phyloP scores from a whole-genome alignment of 768 basidiomycete genomes.

The Leccinellum luteum region DNA sequence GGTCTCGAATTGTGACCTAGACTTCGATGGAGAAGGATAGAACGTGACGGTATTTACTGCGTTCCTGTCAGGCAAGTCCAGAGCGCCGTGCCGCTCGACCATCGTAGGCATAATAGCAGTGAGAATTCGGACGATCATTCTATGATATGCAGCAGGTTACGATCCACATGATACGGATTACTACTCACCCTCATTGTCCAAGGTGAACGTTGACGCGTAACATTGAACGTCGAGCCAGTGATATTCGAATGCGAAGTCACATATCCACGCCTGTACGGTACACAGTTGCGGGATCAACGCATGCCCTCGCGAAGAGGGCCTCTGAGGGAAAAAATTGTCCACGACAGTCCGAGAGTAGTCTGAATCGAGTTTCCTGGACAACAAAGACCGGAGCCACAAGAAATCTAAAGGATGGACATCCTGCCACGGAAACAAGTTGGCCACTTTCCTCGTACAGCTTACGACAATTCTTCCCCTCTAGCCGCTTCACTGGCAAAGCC shows the following conservation, averaged over 20 bases:
- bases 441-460: conserved; percentile 14
- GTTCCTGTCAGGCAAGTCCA: conserved; percentile 38
- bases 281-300: too few species aligned
- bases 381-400: conserved; percentile 22
- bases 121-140: conserved; percentile 43
- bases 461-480: too few species aligned
- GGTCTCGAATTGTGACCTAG: too few species aligned
- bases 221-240: not conserved
- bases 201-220: not conserved
- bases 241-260: too few species aligned
- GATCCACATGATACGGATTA: too few species aligned
- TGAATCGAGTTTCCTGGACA: conserved; percentile 32
- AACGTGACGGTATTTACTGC: conserved; percentile 48
- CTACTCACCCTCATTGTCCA: not conserved
- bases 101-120: conserved; percentile 56
- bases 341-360: conserved; percentile 32
- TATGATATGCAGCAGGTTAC: conserved; percentile 24
- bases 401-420: conserved; percentile 23
- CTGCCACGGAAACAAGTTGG: not conserved
- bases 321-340: not conserved
- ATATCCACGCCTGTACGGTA: too few species aligned
- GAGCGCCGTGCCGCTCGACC: conserved; percentile 41
- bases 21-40: conserved; percentile 33
- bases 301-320: conserved; percentile 17
- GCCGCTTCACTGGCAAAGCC: not conserved